Evolutionary conservation across 148 eudicot species (phyloP).

Genomic region (Gaultheria prostrata): DNA sequence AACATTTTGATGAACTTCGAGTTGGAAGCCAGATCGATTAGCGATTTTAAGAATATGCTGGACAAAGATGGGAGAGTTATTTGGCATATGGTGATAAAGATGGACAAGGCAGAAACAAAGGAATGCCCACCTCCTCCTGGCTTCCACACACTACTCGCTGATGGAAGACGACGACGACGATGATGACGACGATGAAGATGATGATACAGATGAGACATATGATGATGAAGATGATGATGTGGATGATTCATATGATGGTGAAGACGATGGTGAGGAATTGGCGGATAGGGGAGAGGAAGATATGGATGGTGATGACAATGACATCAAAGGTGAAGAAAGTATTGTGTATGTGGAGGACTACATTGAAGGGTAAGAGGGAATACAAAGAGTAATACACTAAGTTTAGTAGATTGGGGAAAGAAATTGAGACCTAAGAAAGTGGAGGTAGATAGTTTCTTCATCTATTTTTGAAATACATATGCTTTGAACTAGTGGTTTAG

Average conservation of each 20-base stretch:
- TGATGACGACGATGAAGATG: constrained; percentile 28
- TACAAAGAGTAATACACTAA: background rate
- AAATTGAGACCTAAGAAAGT: background rate
- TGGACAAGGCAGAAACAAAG: constrained; percentile 72
- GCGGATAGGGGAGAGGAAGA: constrained; percentile 28
- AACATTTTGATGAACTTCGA: constrained; percentile 88
- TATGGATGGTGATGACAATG: constrained; percentile 25
- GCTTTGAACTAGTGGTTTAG: background rate
- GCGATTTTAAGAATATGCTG: constrained; percentile 75
- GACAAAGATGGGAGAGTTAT: constrained; percentile 91
- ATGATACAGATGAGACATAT: constrained; percentile 15
- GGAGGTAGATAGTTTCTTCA: background rate
- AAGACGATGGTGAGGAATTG: background rate
- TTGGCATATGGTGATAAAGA: constrained; percentile 86
- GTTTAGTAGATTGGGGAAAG: background rate
- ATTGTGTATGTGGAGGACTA: background rate
- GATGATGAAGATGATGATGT: background rate
- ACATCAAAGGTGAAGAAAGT: background rate
- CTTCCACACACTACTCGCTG: constrained; percentile 53
- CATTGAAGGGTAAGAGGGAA: background rate
- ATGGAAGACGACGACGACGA: constrained; percentile 31
- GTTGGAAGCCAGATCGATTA: constrained; percentile 64
- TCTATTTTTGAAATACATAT: background rate
- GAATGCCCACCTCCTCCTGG: constrained; percentile 87
- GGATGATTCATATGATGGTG: background rate